phyloP scores from a whole-genome alignment of 805 yeast genomes.

The Saturnispora saitoi region DNA sequence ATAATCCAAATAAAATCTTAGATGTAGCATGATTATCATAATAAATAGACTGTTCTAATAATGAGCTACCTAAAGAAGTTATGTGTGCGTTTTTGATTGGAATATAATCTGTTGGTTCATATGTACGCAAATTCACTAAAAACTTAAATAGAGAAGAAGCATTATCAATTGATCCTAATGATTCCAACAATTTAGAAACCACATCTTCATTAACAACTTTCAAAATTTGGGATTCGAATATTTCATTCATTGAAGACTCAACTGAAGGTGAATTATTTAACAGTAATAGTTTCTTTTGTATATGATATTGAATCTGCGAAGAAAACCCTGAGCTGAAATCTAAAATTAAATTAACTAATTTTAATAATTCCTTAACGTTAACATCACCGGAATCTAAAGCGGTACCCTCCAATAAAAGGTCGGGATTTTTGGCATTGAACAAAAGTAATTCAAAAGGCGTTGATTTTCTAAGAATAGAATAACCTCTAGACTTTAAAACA shows the following conservation, averaged over 20 bases:
- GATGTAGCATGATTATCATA: conserved; percentile 15
- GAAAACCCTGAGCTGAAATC: conserved; percentile 28
- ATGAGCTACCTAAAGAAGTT: conserved; percentile 20
- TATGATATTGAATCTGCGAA: conserved; percentile 30
- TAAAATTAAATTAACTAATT: conserved; percentile 3
- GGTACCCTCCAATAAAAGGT: conserved; percentile 1
- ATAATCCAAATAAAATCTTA: conserved; percentile 20
- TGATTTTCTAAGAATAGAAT: conserved; percentile 29
- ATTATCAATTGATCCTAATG: conserved; percentile 15
- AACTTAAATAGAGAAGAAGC: conserved; percentile 30
- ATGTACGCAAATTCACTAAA: conserved; percentile 26
- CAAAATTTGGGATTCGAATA: conserved; percentile 36
- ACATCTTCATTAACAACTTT: conserved; percentile 33
- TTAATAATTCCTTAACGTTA: conserved; percentile 8
- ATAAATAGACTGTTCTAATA: conserved; percentile 18
- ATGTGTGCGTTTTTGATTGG: conserved; percentile 17
- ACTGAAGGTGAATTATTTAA: conserved; percentile 28
- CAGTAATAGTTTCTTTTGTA: conserved; percentile 25
- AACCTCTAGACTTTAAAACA: conserved; percentile 29
- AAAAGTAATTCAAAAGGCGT: conserved; percentile 29
- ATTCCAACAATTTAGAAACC: conserved; percentile 30
- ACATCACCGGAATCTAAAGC: conserved; percentile 3
- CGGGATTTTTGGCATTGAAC: conserved; percentile 17
- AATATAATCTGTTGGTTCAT: conserved; percentile 14
- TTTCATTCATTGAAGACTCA: conserved; percentile 28